These are phyloP conservation scores for Ascochyta rabiei DNA, from an alignment of 2,329 filamentous ascomycete genomes.

Conservation along the genomic window DNA sequence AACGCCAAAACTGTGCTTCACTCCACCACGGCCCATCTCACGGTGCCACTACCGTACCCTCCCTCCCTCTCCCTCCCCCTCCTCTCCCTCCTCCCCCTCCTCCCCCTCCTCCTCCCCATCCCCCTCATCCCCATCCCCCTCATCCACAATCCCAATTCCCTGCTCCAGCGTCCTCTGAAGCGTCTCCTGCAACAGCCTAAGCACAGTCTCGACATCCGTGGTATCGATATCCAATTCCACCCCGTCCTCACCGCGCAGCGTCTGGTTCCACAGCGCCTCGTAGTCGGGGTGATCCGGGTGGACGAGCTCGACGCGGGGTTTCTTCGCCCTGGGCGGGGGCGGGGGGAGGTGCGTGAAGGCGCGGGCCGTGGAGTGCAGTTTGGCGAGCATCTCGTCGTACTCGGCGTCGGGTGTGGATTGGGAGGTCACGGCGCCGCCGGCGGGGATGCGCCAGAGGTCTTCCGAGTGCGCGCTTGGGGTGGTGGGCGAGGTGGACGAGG, in stretches of 20 bases:
- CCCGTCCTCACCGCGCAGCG: constrained; percentile 18
- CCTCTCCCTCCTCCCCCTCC: no score
- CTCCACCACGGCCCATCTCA: no score
- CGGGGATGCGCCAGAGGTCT: constrained; percentile 82
- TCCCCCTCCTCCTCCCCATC: background rate
- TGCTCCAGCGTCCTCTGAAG: constrained; percentile 13
- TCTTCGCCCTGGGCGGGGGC: constrained; percentile 18
- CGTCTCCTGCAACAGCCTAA: constrained; percentile 15
- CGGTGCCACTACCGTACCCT: no score
- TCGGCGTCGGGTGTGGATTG: constrained; percentile 81
- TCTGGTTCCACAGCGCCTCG: constrained; percentile 24
- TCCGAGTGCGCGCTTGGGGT: constrained; percentile 19
- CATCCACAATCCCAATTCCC: constrained; percentile 12
- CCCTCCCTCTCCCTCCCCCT: no score
- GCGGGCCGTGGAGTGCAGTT: constrained; percentile 46
- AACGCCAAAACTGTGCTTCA: no score
- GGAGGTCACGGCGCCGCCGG: constrained; percentile 87
- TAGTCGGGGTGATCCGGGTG: constrained; percentile 28
- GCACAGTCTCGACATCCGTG: constrained; percentile 5
- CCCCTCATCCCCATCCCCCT: constrained; percentile 2
- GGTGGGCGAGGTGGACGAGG: background rate
- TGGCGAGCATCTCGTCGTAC: constrained; percentile 80
- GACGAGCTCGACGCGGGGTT: constrained; percentile 21
- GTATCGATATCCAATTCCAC: background rate
- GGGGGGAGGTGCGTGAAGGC: constrained; percentile 33